Percentiles rank a stretch among this genome's conserved stretches.
Conservation (phyloP, 2,329 filamentous ascomycete species). For the Penicillium sclerotiorum region DNA sequence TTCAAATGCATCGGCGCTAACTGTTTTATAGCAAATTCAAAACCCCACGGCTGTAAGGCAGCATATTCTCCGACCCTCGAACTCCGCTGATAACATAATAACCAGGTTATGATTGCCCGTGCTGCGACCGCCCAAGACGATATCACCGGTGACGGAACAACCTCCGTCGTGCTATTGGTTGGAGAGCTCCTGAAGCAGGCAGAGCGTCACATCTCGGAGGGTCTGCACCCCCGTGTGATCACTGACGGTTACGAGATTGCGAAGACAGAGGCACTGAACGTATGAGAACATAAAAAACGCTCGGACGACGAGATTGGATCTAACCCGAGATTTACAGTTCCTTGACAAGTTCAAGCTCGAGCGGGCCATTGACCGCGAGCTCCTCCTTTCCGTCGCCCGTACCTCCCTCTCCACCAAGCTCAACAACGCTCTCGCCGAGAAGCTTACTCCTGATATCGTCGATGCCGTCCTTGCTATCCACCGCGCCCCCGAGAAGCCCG, state of each 20-base stretch:
- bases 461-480: conserved; percentile 96
- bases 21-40: conserved; percentile 73
- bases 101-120: conserved; percentile 67
- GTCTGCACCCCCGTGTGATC: conserved; percentile 94
- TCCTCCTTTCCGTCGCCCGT: conserved; percentile 87
- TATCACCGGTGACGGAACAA: conserved; percentile 97
- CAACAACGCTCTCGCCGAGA: conserved; percentile 82
- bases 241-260: conserved; percentile 98
- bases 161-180: conserved; percentile 90
- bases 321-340: conserved; percentile 61
- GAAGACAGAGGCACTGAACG: conserved; percentile 88
- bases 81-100: conserved; percentile 25
- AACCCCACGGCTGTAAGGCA: conserved; percentile 84
- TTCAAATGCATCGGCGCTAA: conserved; percentile 32
- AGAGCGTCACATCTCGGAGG: conserved; percentile 92
- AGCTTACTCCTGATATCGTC: conserved; percentile 92
- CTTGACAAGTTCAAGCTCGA: conserved; percentile 90
- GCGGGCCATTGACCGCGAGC: conserved; percentile 86
- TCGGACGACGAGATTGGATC: conserved; percentile 4
- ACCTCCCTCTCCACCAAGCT: conserved; percentile 96
- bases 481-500: conserved; percentile 84
- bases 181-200: conserved; percentile 98
- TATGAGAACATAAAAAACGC: conserved; percentile 36
- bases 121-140: conserved; percentile 97
- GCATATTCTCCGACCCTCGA: conserved; percentile 8